phyloP scores from a whole-genome alignment of 805 yeast genomes.

The Candida pseudoglaebosa region DNA sequence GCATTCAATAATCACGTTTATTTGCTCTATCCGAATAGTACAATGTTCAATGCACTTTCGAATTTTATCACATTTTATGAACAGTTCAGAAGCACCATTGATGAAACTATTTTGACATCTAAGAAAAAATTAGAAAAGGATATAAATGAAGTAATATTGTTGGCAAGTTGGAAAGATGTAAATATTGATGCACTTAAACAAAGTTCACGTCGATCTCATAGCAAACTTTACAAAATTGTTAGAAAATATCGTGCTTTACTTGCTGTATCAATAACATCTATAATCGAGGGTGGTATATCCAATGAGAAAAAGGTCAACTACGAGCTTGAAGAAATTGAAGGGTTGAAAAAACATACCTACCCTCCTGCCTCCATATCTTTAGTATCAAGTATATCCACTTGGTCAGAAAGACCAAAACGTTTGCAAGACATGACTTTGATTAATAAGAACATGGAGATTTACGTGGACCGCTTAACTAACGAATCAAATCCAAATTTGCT shows the following conservation, averaged over 20 bases:
- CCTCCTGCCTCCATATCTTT: not conserved
- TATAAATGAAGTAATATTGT: slow-evolving; percentile 73
- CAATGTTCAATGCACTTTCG: slow-evolving; percentile 38
- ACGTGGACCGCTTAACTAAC: slow-evolving; percentile 29
- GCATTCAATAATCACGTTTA: slow-evolving; percentile 61
- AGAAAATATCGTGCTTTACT: slow-evolving; percentile 73
- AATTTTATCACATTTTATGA: slow-evolving; percentile 62
- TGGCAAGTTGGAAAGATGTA: slow-evolving; percentile 97
- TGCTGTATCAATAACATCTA: slow-evolving; percentile 43
- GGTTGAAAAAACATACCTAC: not conserved
- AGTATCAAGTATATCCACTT: slow-evolving; percentile 29
- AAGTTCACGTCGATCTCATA: slow-evolving; percentile 88
- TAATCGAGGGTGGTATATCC: slow-evolving; percentile 59
- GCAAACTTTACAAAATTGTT: slow-evolving; percentile 74
- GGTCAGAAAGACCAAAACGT: slow-evolving; percentile 56
- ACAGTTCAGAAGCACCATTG: slow-evolving; percentile 57
- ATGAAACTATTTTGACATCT: slow-evolving; percentile 38
- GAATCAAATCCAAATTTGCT: slow-evolving; percentile 47
- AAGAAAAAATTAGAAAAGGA: slow-evolving; percentile 68
- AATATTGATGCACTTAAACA: slow-evolving; percentile 91
- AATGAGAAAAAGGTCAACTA: slow-evolving; percentile 9
- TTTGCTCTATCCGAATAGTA: slow-evolving; percentile 20
- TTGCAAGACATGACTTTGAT: slow-evolving; percentile 50
- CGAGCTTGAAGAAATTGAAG: not conserved
- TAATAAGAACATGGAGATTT: slow-evolving; percentile 52